Conservation (phyloP, 495 filamentous ascomycete genomes). For the Lophiostoma macrostomum region DNA sequence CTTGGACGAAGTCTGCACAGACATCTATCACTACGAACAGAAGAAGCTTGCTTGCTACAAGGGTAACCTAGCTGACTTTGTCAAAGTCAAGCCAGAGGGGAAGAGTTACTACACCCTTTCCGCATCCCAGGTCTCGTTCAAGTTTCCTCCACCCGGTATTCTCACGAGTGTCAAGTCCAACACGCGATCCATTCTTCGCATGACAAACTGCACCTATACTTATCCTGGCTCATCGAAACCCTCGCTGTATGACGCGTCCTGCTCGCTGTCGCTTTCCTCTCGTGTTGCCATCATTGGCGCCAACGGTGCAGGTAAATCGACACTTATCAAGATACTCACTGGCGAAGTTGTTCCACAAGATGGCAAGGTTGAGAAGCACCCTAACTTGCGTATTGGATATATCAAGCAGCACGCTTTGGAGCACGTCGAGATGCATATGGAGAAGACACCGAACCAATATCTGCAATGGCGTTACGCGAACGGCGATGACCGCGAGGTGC, state of each 20-base stretch:
- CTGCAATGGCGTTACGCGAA: conserved; percentile 98
- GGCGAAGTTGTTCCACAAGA: conserved; percentile 84
- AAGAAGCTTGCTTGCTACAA: conserved; percentile 96
- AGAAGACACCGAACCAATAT: conserved; percentile 99
- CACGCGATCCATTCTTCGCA: conserved; percentile 90
- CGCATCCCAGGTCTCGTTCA: conserved; percentile 86
- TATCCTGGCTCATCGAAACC: conserved; percentile 86
- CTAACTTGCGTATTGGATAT: conserved; percentile 97
- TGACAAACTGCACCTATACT: conserved; percentile 85
- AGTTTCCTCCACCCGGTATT: conserved; percentile 94
- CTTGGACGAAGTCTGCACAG: conserved; percentile 93
- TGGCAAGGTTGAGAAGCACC: conserved; percentile 96
- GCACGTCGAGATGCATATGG: conserved; percentile 98
- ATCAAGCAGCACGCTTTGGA: conserved; percentile 99
- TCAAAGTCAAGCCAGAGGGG: conserved; percentile 88
- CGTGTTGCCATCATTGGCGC: conserved; percentile 93
- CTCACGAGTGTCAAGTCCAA: conserved; percentile 90
- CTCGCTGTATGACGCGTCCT: conserved; percentile 80
- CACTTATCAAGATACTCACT: conserved; percentile 96
- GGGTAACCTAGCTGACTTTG: conserved; percentile 91
- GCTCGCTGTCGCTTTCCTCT: conserved; percentile 82
- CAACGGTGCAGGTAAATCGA: conserved; percentile 98
- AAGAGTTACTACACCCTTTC: conserved; percentile 99
- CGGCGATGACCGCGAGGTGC: conserved; percentile 93
- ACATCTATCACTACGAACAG: conserved; percentile 98